Base-by-base conservation (phyloP, 1,284 basidiomycete species). In the Pulchroboletus neoregius region DNA sequence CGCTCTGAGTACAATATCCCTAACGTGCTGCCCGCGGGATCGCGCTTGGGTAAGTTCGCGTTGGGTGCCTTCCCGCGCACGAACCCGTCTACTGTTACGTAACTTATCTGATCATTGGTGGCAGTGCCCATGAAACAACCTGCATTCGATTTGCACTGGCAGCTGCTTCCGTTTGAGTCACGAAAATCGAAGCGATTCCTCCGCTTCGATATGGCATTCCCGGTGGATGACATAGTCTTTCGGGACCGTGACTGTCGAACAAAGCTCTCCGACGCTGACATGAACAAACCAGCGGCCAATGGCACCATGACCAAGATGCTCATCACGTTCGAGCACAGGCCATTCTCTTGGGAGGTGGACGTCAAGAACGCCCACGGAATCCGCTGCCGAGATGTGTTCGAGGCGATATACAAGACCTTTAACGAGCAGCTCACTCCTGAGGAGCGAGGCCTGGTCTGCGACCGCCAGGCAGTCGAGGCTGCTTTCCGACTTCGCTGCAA, bases 311-410 rank as follows among this genome's bases (percentile, higher is more conserved):
- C 60, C 1, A 61, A 67, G 43, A 72, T 73, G 69, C 53, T 57
- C 15, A 69, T 74, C 46, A 45, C 50, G 7, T 67, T 64, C 26
- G 54, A 62, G 15, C 59, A 58, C 6, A 43, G 59, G 8, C 54
- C 62, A 1, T 67, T 65, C 43, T 49, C 51, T 16, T 80, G 76
- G 73, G 68, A 69, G 7, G 65, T 83, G 45, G 54, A 64, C 35
- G 69, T 79, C 45, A 63, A 63, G 34, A 67, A 69, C 23, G 46
- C 63, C 18, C 58, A 57, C 27, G 77, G 74, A 3, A 65, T 79
- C 18, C 66, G 71, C 23, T 74, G 76, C 54, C 61, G 71, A 13
- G 81, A 84, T 46, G 70, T 84, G 24, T 80, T 78, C 56, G 58
- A 71, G 34, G 74, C 70, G 13, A 77, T 84, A 16, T 72, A 76